Evolutionary conservation across 345 rosid genomes (phyloP).

Genomic region (Eucalyptus virginea): DNA sequence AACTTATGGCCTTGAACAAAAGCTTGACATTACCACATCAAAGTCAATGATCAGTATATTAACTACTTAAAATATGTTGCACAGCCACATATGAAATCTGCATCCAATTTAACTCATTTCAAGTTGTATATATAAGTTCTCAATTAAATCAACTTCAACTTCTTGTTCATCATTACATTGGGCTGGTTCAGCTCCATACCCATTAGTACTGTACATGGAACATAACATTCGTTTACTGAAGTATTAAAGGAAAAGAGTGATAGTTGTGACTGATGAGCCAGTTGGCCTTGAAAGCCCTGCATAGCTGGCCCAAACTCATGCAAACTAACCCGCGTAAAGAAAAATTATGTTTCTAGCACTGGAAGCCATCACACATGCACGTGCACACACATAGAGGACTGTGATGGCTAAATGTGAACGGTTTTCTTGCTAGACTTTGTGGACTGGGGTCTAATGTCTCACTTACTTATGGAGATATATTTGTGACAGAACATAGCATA

Average conservation of each 20-base stretch:
- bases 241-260: not conserved
- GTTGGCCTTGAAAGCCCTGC: not conserved
- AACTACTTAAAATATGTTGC: not conserved
- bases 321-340: not conserved
- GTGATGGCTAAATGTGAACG: not conserved
- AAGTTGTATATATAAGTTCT: not conserved
- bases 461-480: not conserved
- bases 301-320: not conserved
- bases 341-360: not conserved
- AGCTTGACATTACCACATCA: not conserved
- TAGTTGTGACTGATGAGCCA: not conserved
- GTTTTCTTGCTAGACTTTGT: not conserved
- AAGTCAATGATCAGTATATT: not conserved
- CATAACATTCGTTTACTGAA: not conserved
- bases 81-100: not conserved
- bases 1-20: not conserved
- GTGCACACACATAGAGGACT: not conserved
- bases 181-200: not conserved
- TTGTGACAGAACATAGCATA: not conserved
- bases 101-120: not conserved
- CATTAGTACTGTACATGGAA: not conserved
- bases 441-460: not conserved
- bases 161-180: not conserved
- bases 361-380: not conserved
- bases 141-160: not conserved